Conservation (phyloP, 2,329 filamentous ascomycete species). For the Tolypocladium endophyticum region DNA sequence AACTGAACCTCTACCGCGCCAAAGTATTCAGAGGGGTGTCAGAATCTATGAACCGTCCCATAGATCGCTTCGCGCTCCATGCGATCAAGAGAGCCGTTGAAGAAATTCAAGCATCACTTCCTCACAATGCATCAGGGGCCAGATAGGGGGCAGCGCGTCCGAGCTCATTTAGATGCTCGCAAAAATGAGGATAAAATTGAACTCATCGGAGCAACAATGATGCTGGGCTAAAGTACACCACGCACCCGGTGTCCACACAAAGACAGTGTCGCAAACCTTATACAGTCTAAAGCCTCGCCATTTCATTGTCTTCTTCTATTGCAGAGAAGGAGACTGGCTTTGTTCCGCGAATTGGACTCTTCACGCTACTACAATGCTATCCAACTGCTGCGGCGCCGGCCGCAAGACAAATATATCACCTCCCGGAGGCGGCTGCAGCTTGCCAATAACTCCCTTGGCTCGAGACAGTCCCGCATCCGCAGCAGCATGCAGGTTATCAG, state of each 20-base stretch:
- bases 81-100: not conserved
- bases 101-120: not conserved
- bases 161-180: not conserved
- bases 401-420: not conserved
- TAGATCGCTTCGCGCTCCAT: not conserved
- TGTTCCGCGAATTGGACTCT: not conserved
- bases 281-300: too few species aligned
- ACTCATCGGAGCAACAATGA: too few species aligned
- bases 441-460: not conserved
- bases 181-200: not conserved
- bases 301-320: not conserved
- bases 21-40: constrained; percentile 3
- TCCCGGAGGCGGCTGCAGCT: not conserved
- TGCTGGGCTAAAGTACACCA: not conserved
- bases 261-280: too few species aligned
- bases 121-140: not conserved
- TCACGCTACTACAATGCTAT: not conserved
- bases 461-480: not conserved
- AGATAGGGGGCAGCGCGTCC: not conserved
- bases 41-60: too few species aligned
- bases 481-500: not conserved
- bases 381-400: not conserved
- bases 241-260: too few species aligned
- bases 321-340: not conserved
- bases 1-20: constrained; percentile 11